Conservation (phyloP, 345 rosid species). For the Lepidium didymum region DNA sequence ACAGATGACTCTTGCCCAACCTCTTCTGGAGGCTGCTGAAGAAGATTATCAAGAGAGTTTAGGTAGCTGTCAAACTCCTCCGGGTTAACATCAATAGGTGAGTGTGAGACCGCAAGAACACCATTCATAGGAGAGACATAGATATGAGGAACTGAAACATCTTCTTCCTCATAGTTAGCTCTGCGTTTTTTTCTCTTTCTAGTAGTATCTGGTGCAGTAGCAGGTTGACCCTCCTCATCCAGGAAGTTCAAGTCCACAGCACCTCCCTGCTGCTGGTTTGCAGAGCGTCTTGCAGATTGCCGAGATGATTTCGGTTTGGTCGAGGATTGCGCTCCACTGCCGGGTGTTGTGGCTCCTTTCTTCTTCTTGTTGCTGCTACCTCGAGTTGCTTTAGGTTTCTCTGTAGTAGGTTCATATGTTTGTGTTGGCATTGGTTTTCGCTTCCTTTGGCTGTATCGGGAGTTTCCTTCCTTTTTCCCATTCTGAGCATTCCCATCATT, state of each 20-base stretch:
- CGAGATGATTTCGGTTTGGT: slow-evolving; percentile 29
- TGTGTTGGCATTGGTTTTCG: slow-evolving; percentile 32
- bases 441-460: slow-evolving; percentile 29
- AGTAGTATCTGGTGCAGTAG: slow-evolving; percentile 16
- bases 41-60: slow-evolving; percentile 58
- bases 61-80: slow-evolving; percentile 61
- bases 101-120: slow-evolving; percentile 22
- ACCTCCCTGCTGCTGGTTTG: slow-evolving; percentile 19
- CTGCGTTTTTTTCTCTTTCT: slow-evolving; percentile 22
- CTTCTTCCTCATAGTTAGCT: slow-evolving; percentile 18
- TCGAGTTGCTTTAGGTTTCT: slow-evolving; percentile 21
- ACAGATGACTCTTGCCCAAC: slow-evolving; percentile 5
- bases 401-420: not conserved
- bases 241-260: slow-evolving; percentile 20
- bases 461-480: slow-evolving; percentile 22
- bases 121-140: slow-evolving; percentile 32
- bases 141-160: slow-evolving; percentile 27
- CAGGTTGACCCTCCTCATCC: slow-evolving; percentile 18
- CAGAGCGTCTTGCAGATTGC: slow-evolving; percentile 21
- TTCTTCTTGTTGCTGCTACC: slow-evolving; percentile 35
- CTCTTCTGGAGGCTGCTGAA: slow-evolving; percentile 39
- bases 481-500: slow-evolving; percentile 15
- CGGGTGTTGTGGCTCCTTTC: slow-evolving; percentile 18
- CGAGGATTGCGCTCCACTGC: slow-evolving; percentile 17
- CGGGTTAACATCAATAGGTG: slow-evolving; percentile 28